Base-by-base conservation (phyloP, 495 filamentous ascomycete species). In the Xylaria bambusicola region DNA sequence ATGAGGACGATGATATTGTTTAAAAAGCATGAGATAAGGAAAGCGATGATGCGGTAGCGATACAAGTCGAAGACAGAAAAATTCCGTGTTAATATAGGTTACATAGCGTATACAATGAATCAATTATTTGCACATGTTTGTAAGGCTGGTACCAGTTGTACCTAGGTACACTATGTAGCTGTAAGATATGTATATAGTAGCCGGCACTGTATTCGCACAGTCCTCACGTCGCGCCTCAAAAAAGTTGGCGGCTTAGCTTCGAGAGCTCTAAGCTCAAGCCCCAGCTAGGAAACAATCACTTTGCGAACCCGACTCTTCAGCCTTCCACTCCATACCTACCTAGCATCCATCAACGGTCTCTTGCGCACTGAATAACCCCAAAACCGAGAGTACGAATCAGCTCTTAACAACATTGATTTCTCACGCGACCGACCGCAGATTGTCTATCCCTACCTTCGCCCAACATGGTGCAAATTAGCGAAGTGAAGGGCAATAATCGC, bases 401-500 rank as follows among this genome's bases (percentile, higher is more conserved):
- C 17, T 2, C n/a, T 41, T n/a, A 13, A 41, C 35, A 13, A 54
- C 58, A 53, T 23, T 38, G 45, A 53, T 17, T 55, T 40, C 56
- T 24, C 44, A 52, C 49, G 36, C 46, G 23, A 35, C 48, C 58
- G 26, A 36, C 15, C 46, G 26, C 47, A 33, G 29, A 33, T 33
- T 10, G 5, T 33, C 29, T 41, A 40, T 20, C 41, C 49, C 54
- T 62, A 53, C 52, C 59, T 65, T 64, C 65, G 67, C 58, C 38
- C 67, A 72, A 58, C 20, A 96, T 96, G 91, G 92, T 97, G 56
- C 89, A 92, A 71, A 95, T 97, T 79, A 92, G 88, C 75, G 93
- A 97, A 80, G 91, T 97, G 66, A 95, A 96, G 79, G 88, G 89
- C 79, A 93, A 91, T 78, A 87, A 88, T 77, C 92, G 94, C 81